Evolutionary conservation across 2,329 filamentous ascomycete genomes (phyloP), one percentile per base, ranked within the genome.

Genomic region (Botrytis fragariae): DNA sequence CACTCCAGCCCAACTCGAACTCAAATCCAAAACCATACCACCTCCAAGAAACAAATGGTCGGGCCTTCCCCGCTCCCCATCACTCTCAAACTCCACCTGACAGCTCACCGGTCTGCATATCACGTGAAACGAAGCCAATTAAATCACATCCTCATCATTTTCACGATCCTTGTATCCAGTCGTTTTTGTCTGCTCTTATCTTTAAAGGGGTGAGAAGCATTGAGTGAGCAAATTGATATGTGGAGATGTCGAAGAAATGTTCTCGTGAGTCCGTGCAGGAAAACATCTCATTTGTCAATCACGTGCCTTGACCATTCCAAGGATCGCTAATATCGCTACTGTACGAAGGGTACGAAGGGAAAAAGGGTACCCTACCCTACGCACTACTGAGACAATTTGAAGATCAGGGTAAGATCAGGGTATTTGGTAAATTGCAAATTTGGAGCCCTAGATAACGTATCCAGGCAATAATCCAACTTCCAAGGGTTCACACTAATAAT

Each of bases 91-190:
- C 48, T 51, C 48, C 25, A 51, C 51, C 25, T 57, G 51, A 29
- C 51, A 57, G 51, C 51, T 57, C 51, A 57, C 51, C 51, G 51
- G n/a, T 57, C n/a, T 57, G 51, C n/a, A 57, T 57, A 57, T 57
- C 51, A 57, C 51, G n/a, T 57, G 51, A 29, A 57, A 18, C n/a
- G n/a, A 18, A 57, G n/a, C n/a, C n/a, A 57, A 57, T 57, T 16
- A 57, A 57, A 57, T 8, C n/a, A 29, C 51, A 57, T 29, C n/a
- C 51, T 57, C 51, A 18, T 57, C n/a, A 12, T 57, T 29, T 29
- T 5, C n/a, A 18, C 51, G 51, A 29, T 29, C 14, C 12, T 57
- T 29, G 12, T 18, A 18, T n/a, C 51, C 51, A 57, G 29, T 57
- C 51, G 14, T 29, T 29, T 18, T 1, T 0, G 16, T 57, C 51